Conservation (phyloP, 2,329 filamentous ascomycete genomes). For the Dendryphion nanum region DNA sequence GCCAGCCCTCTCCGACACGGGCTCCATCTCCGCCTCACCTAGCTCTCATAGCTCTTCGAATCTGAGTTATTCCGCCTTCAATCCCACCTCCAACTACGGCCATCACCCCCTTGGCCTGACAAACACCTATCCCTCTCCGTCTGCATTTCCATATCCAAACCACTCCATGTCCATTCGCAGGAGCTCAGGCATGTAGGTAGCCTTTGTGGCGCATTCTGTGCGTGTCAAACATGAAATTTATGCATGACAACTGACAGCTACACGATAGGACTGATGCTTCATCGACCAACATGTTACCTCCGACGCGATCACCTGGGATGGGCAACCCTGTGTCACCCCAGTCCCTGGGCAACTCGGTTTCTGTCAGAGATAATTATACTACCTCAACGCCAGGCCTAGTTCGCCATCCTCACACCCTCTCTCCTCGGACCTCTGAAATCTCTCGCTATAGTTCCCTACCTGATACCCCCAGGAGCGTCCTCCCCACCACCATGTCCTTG, state of each 20-base stretch:
- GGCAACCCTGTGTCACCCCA: constrained; percentile 41
- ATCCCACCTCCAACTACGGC: constrained; percentile 30
- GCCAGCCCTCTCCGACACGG: constrained; percentile 55
- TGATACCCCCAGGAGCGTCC: constrained; percentile 38
- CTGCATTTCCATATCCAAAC: constrained; percentile 35
- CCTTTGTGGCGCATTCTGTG: constrained; percentile 33
- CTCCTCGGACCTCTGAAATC: constrained; percentile 35
- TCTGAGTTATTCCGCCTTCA: constrained; percentile 42
- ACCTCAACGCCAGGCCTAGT: constrained; percentile 39
- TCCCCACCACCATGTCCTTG: constrained; percentile 31
- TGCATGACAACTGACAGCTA: constrained; percentile 42
- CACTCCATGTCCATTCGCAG: constrained; percentile 40
- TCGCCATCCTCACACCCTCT: constrained; percentile 32
- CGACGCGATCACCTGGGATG: constrained; percentile 41
- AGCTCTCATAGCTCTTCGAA: constrained; percentile 51
- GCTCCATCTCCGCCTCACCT: constrained; percentile 53
- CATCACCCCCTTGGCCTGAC: constrained; percentile 31
- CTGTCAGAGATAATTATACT: constrained; percentile 47
- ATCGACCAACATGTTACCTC: constrained; percentile 48
- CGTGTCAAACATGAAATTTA: constrained; percentile 28
- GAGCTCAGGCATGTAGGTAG: constrained; percentile 46
- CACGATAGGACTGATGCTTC: constrained; percentile 45
- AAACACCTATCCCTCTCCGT: constrained; percentile 36
- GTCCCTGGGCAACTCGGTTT: constrained; percentile 36
- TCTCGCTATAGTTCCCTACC: constrained; percentile 34